Evolutionary conservation across 495 filamentous ascomycete species (phyloP).

Genomic region (Talaromyces borbonicus): DNA sequence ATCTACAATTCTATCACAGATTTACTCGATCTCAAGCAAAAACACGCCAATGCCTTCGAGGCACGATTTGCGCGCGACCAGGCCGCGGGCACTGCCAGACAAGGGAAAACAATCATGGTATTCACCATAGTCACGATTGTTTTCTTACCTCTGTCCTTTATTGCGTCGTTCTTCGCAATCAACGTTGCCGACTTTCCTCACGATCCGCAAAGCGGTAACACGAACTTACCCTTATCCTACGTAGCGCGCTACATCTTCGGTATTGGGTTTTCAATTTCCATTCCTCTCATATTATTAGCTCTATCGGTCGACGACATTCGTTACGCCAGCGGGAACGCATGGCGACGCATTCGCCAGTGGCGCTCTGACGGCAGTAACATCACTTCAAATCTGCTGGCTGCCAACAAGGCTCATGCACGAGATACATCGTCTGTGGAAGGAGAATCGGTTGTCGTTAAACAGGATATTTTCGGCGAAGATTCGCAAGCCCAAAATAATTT

Average conservation of each 20-base stretch:
- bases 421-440: neutral
- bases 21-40: slow-evolving; percentile 52
- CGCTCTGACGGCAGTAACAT: slow-evolving; percentile 7
- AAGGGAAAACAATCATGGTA: slow-evolving; percentile 65
- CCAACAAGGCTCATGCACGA: neutral
- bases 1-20: slow-evolving; percentile 56
- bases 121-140: slow-evolving; percentile 66
- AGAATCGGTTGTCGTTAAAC: no score
- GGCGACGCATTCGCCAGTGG: slow-evolving; percentile 19
- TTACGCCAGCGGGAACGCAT: slow-evolving; percentile 22
- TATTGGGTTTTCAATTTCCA: slow-evolving; percentile 55
- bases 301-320: slow-evolving; percentile 49
- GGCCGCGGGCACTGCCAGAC: slow-evolving; percentile 52
- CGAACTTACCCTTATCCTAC: slow-evolving; percentile 39
- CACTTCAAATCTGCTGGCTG: neutral
- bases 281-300: slow-evolving; percentile 50
- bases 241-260: slow-evolving; percentile 59
- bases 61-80: slow-evolving; percentile 60
- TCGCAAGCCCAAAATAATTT: slow-evolving; percentile 18
- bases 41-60: slow-evolving; percentile 63
- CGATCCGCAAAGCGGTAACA: slow-evolving; percentile 13
- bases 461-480: no score
- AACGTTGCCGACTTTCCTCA: slow-evolving; percentile 47
- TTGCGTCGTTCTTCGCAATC: slow-evolving; percentile 58
- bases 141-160: slow-evolving; percentile 59